Base-by-base conservation (phyloP, 345 rosid genomes). In the Camelina sativa region DNA sequence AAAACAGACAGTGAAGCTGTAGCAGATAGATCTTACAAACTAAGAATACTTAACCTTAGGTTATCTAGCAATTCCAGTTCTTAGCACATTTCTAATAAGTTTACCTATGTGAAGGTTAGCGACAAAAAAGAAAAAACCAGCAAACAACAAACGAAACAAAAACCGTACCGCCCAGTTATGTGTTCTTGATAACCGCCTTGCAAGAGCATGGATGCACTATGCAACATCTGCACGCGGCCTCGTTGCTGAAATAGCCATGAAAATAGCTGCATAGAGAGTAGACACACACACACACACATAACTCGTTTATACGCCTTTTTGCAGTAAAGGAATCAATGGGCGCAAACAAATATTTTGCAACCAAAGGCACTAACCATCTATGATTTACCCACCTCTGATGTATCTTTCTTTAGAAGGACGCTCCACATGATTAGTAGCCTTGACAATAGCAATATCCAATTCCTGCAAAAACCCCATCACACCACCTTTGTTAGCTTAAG, bases 191-290 rank as follows among this genome's bases (percentile, higher is more conserved):
- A 95, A 80, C 62, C 99, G 82, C 72, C 92, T 86, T 0, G 99
- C 92, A 51, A 95, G 89, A 74, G 87, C 94, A 76, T 92, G 99
- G 73, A 95, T 95, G 76, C 97, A 92, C 62, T 95, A 95, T 10
- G 99, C 99, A 46, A 95, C 99, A 88, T 95, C 97, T 47, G 99
- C 99, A 7, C 98, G 91, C 71, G 99, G 98, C 78, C 97, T 90
- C 25, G 99, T 92, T 44, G 97, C 97, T 19, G 99, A 92, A 83
- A 92, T 85, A 56, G 97, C 90, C 11, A 90, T 83, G 57, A 95
- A 95, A 75, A 95, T 82, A 75, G 96, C 99, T 95, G 94, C 86
- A 82, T 25, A 80, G 23, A n/a, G 46, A 15, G 94, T 86, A 82
- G 20, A 34, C 37, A 34, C 37, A 34, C 37, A 34, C 34, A 28